A percentile compares a stretch with the other conserved stretches of the same genome.
These are phyloP conservation scores for Fusarium sp. DNA, from an alignment of 2,329 filamentous ascomycete genomes.

Conservation along the genomic window DNA sequence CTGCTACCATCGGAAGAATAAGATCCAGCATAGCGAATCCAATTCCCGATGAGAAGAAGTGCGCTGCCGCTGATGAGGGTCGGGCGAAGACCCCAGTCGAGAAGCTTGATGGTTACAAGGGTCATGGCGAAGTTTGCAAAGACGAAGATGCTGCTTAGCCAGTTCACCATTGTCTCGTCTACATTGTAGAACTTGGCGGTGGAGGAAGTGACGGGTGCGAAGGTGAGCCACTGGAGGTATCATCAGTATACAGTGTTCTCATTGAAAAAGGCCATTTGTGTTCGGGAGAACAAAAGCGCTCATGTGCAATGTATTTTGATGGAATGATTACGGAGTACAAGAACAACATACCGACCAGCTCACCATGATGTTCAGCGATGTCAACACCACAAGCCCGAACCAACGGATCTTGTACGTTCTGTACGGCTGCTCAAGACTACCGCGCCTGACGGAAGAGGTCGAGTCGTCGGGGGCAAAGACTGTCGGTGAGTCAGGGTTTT, in stretches of 20 bases:
- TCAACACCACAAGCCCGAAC: background rate
- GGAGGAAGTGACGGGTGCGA: background rate
- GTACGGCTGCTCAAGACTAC: background rate
- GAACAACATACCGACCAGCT: background rate
- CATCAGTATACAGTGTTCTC: accelerated
- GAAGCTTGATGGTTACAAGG: background rate
- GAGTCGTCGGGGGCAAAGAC: background rate
- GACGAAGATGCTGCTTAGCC: background rate
- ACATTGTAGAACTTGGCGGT: accelerated
- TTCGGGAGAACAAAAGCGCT: background rate
- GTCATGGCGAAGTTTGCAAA: background rate
- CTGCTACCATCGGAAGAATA: background rate
- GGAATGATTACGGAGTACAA: too few species aligned
- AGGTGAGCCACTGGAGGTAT: background rate
- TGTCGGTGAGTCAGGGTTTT: accelerated
- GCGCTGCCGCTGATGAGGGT: background rate
- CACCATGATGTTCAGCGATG: background rate
- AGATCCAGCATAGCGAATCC: background rate
- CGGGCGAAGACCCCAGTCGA: background rate
- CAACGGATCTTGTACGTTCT: background rate
- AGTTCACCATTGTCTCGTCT: background rate
- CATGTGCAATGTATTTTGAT: too few species aligned
- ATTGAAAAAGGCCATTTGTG: accelerated
- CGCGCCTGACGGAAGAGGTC: background rate
- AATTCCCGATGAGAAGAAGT: background rate